Percentiles rank a stretch among this genome's conserved stretches.
These are phyloP conservation scores for Alectoria sarmentosa DNA, from an alignment of 495 filamentous ascomycete genomes.

Conservation along the genomic window DNA sequence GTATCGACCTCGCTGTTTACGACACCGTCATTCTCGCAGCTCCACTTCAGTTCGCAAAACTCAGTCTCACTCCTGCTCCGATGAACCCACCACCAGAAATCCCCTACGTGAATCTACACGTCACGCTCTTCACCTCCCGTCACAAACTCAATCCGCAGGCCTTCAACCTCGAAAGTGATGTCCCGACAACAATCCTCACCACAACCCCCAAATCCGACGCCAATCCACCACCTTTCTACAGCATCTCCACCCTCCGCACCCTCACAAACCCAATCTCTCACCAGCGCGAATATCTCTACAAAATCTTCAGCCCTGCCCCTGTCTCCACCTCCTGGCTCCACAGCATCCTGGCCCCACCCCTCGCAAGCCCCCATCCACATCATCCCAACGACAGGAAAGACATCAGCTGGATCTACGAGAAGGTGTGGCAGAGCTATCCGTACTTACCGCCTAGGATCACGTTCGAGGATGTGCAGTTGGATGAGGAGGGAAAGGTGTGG, in stretches of 20 bases:
- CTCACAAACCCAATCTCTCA: slow-evolving; percentile 48
- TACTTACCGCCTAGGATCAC: slow-evolving; percentile 73
- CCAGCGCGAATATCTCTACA: slow-evolving; percentile 75
- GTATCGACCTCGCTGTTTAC: slow-evolving; percentile 37
- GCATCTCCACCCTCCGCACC: slow-evolving; percentile 69
- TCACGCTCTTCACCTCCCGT: slow-evolving; percentile 81
- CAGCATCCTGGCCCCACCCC: slow-evolving; percentile 23
- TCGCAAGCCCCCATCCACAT: slow-evolving; percentile 28
- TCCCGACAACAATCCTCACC: slow-evolving; percentile 73
- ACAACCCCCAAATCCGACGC: slow-evolving; percentile 55
- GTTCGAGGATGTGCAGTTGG: slow-evolving; percentile 75
- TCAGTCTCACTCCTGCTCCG: slow-evolving; percentile 41
- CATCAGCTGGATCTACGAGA: slow-evolving; percentile 60
- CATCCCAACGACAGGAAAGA: slow-evolving; percentile 45
- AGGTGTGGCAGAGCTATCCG: slow-evolving; percentile 79
- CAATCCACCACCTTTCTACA: slow-evolving; percentile 74
- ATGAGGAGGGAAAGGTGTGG: slow-evolving; percentile 48
- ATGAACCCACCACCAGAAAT: slow-evolving; percentile 55
- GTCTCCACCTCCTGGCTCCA: slow-evolving; percentile 59
- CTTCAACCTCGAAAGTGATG: slow-evolving; percentile 53
- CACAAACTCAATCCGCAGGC: slow-evolving; percentile 56
- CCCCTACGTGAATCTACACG: slow-evolving; percentile 75
- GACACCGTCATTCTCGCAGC: slow-evolving; percentile 75
- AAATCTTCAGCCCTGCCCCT: slow-evolving; percentile 79
- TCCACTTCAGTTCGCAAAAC: slow-evolving; percentile 68